phyloP scores from a whole-genome alignment of 2,329 filamentous ascomycete genomes.

The Cephalotrichum gorgonifer region DNA sequence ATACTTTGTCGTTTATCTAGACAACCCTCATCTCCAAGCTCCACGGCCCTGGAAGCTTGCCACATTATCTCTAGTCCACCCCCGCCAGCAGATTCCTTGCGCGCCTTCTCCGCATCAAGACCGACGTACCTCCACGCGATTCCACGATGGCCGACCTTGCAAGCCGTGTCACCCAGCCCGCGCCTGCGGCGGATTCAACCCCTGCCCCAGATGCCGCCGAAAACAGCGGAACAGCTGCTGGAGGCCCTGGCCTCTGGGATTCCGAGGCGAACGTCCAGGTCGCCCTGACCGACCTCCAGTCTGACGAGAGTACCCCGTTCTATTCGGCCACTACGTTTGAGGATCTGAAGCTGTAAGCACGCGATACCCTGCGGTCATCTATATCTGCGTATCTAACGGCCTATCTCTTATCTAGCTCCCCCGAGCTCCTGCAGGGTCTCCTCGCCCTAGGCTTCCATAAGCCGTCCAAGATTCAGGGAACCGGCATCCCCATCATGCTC shows the following conservation, averaged over 20 bases:
- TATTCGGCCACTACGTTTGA: slow-evolving; percentile 78
- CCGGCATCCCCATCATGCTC: slow-evolving; percentile 81
- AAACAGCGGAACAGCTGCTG: slow-evolving; percentile 21
- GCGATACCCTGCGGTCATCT: not conserved
- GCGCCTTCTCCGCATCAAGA: not conserved
- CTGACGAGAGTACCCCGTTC: slow-evolving; percentile 76
- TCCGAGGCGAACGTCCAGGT: slow-evolving; percentile 83
- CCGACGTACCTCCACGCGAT: slow-evolving; percentile 8
- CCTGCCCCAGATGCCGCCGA: not conserved
- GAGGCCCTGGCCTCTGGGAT: slow-evolving; percentile 52
- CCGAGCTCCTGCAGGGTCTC: slow-evolving; percentile 64
- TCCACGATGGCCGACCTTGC: slow-evolving; percentile 36
- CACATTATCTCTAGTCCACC: too few species aligned
- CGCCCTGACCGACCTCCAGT: slow-evolving; percentile 80
- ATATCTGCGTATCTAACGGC: not conserved
- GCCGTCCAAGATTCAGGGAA: slow-evolving; percentile 96
- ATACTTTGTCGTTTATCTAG: not conserved
- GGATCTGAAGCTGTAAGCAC: slow-evolving; percentile 69
- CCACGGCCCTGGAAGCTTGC: too few species aligned
- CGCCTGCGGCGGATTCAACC: slow-evolving; percentile 9
- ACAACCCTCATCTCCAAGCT: too few species aligned
- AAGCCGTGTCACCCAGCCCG: slow-evolving; percentile 38
- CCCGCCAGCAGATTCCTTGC: too few species aligned
- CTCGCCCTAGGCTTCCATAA: slow-evolving; percentile 79
- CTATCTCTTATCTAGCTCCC: slow-evolving; percentile 14